These are phyloP conservation scores for Persicaria maculosa DNA, from an alignment of 148 eudicot genomes.

Conservation along the genomic window DNA sequence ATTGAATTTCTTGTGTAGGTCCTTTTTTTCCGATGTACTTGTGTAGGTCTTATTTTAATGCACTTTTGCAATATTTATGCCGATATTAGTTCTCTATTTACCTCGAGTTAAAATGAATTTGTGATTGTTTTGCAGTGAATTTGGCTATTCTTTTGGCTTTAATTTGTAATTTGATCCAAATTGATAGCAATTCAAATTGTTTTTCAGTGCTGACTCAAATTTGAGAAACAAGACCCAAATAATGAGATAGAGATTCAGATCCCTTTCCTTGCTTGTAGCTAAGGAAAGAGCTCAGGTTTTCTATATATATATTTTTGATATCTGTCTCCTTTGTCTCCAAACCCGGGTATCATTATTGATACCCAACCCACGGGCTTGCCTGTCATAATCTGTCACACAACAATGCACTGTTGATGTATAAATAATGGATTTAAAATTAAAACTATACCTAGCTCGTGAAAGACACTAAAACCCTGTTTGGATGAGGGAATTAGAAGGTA, in stretches of 20 bases:
- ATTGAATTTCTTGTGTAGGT: background rate
- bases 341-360: no score
- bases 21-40: background rate
- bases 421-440: no score
- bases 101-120: background rate
- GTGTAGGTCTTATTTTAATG: background rate
- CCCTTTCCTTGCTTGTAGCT: background rate
- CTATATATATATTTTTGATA: no score
- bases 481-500: no score
- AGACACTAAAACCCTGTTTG: no score
- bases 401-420: no score
- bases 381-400: no score
- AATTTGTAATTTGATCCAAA: background rate
- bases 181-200: background rate
- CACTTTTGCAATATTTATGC: background rate
- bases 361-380: no score
- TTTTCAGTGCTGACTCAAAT: background rate
- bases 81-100: background rate
- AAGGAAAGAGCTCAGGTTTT: no score
- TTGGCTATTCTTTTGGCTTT: background rate
- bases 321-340: no score
- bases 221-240: background rate
- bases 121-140: background rate
- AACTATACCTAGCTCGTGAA: no score
- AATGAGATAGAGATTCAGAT: background rate